phyloP scores from a whole-genome alignment of 768 basidiomycete genomes.

The Rhizopogon vesiculosus region DNA sequence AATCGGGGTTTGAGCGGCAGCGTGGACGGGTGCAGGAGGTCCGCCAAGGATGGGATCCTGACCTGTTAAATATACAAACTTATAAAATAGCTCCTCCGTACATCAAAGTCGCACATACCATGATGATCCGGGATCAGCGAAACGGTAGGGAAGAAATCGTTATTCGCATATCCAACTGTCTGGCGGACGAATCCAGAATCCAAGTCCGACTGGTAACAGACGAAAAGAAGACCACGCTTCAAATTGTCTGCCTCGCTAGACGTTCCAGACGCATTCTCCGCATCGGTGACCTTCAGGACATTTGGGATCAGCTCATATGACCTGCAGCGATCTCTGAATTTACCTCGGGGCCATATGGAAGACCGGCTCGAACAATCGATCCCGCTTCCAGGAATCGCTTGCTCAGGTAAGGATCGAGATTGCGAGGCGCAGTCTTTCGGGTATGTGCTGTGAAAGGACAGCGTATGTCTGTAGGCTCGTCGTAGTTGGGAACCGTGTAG shows the following conservation, averaged over 20 bases:
- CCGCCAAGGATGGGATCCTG: constrained; percentile 23
- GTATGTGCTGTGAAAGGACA: constrained; percentile 46
- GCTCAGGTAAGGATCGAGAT: constrained; percentile 15
- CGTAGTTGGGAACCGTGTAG: constrained; percentile 10
- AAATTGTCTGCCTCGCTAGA: neutral
- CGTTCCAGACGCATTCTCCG: neutral
- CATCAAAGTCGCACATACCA: constrained; percentile 8
- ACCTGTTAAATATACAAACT: constrained; percentile 5
- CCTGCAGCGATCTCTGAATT: neutral
- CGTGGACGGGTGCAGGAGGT: neutral
- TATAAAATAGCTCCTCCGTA: neutral
- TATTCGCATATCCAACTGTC: constrained; percentile 13
- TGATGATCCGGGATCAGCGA: constrained; percentile 10
- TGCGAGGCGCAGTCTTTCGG: constrained; percentile 42
- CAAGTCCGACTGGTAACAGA: constrained; percentile 32
- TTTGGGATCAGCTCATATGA: neutral
- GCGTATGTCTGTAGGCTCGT: constrained; percentile 5
- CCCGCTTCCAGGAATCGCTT: constrained; percentile 16
- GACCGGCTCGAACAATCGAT: constrained; percentile 27
- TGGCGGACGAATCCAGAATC: constrained; percentile 34
- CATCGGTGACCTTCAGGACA: neutral
- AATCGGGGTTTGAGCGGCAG: neutral
- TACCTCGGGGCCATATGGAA: constrained; percentile 32
- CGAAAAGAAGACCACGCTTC: constrained; percentile 23
- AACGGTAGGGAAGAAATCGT: constrained; percentile 18